These are phyloP conservation scores for Candida odintsovae DNA, from an alignment of 805 yeast genomes.

Conservation along the genomic window DNA sequence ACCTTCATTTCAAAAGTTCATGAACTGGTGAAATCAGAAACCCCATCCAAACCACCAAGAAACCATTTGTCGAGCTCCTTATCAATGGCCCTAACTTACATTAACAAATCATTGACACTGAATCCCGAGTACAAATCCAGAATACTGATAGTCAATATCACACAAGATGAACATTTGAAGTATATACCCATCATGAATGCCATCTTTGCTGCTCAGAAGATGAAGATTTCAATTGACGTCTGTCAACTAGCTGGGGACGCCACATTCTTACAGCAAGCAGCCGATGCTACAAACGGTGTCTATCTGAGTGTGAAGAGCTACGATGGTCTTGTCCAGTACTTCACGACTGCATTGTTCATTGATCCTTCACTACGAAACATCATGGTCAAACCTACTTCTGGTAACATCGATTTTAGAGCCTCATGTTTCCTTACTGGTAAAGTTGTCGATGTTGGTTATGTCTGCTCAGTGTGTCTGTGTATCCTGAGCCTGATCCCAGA, in stretches of 20 bases:
- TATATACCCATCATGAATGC: constrained; percentile 94
- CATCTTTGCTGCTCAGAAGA: constrained; percentile 92
- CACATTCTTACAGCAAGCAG: constrained; percentile 89
- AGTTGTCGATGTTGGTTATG: constrained; percentile 88
- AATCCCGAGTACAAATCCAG: constrained; percentile 55
- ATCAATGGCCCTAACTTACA: constrained; percentile 74
- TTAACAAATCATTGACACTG: constrained; percentile 47
- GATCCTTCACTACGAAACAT: constrained; percentile 80
- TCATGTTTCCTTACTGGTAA: constrained; percentile 90
- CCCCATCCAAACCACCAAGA: constrained; percentile 30
- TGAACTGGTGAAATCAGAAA: constrained; percentile 24
- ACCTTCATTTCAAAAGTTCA: constrained; percentile 57
- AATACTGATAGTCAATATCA: constrained; percentile 54
- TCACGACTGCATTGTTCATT: constrained; percentile 75
- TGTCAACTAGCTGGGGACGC: constrained; percentile 72
- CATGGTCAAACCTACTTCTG: constrained; percentile 74
- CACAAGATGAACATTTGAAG: constrained; percentile 70
- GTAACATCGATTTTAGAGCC: constrained; percentile 88
- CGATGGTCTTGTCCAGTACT: constrained; percentile 74
- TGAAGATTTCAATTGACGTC: constrained; percentile 85
- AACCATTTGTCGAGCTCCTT: constrained; percentile 71
- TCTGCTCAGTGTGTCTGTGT: constrained; percentile 92
- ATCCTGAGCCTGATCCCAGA: constrained; percentile 66
- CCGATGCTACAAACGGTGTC: constrained; percentile 91
- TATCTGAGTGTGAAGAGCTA: constrained; percentile 67